Evolutionary conservation across 1,284 basidiomycete genomes (phyloP).

Genomic region (Bjerkandera adusta): DNA sequence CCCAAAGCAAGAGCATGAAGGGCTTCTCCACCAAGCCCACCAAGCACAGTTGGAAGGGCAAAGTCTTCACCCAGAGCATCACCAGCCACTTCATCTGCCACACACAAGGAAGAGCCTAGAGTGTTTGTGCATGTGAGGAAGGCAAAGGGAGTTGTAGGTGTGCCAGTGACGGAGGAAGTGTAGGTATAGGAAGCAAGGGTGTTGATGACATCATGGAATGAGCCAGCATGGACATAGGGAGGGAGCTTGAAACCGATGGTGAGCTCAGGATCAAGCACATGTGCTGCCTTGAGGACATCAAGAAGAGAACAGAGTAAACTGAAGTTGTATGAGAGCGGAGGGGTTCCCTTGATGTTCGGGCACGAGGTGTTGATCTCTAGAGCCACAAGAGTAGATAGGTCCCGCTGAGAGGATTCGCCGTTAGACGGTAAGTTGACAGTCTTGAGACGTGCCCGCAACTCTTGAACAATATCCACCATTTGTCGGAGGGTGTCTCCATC

Average conservation of each 20-base stretch:
- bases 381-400: constrained; percentile 33
- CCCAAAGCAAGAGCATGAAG: constrained; percentile 74
- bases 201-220: constrained; percentile 56
- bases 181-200: constrained; percentile 36
- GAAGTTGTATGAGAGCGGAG: constrained; percentile 67
- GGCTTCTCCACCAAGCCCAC: constrained; percentile 75
- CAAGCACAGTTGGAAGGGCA: constrained; percentile 60
- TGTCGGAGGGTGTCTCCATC: constrained; percentile 43
- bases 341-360: constrained; percentile 65
- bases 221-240: constrained; percentile 66
- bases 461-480: constrained; percentile 60
- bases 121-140: constrained; percentile 74
- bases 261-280: constrained; percentile 48
- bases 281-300: constrained; percentile 46
- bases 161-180: constrained; percentile 36
- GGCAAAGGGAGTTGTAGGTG: constrained; percentile 30
- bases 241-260: constrained; percentile 78
- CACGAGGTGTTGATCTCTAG: constrained; percentile 81
- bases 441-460: constrained; percentile 45
- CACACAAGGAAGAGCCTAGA: constrained; percentile 65
- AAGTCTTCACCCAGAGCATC: constrained; percentile 27
- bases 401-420: constrained; percentile 8
- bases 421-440: constrained; percentile 8
- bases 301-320: constrained; percentile 46
- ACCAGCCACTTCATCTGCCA: constrained; percentile 45